These are phyloP conservation scores for Stachybotrys chartarum DNA, from an alignment of 2,329 filamentous ascomycete genomes.

Conservation along the genomic window DNA sequence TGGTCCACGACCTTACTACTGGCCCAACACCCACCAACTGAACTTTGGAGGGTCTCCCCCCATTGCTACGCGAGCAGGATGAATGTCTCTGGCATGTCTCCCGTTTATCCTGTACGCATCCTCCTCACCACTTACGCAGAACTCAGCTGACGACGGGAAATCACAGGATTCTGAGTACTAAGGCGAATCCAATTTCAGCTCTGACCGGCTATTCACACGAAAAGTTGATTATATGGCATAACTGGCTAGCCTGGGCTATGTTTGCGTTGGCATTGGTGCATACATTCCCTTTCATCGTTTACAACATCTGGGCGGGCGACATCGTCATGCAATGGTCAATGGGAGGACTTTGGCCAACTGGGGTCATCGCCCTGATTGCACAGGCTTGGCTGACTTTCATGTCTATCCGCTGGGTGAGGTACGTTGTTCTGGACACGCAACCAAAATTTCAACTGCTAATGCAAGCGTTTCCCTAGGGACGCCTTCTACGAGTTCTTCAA, in stretches of 20 bases:
- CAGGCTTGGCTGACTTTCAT: slow-evolving; percentile 50
- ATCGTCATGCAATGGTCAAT: slow-evolving; percentile 38
- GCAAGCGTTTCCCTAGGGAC: slow-evolving; percentile 26
- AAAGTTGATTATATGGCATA: slow-evolving; percentile 48
- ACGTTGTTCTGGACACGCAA: slow-evolving; percentile 8
- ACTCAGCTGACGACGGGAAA: neutral
- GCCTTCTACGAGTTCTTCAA: slow-evolving; percentile 57
- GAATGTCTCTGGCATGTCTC: slow-evolving; percentile 42
- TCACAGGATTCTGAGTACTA: slow-evolving; percentile 20
- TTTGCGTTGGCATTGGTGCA: slow-evolving; percentile 49
- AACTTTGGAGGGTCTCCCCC: slow-evolving; percentile 44
- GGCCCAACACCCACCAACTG: slow-evolving; percentile 31
- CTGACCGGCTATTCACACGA: slow-evolving; percentile 51
- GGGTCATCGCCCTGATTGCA: slow-evolving; percentile 43
- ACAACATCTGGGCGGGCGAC: slow-evolving; percentile 37
- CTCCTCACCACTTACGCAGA: neutral
- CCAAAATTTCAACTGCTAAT: neutral
- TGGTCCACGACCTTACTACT: slow-evolving; percentile 47
- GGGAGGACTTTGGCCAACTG: slow-evolving; percentile 45
- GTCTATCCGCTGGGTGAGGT: slow-evolving; percentile 44
- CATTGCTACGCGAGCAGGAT: slow-evolving; percentile 43
- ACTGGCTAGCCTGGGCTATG: slow-evolving; percentile 47
- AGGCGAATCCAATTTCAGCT: slow-evolving; percentile 47
- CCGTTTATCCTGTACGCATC: slow-evolving; percentile 44
- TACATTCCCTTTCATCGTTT: slow-evolving; percentile 53